phyloP scores from a whole-genome alignment of 768 basidiomycete genomes.

The Podaxis sp. region DNA sequence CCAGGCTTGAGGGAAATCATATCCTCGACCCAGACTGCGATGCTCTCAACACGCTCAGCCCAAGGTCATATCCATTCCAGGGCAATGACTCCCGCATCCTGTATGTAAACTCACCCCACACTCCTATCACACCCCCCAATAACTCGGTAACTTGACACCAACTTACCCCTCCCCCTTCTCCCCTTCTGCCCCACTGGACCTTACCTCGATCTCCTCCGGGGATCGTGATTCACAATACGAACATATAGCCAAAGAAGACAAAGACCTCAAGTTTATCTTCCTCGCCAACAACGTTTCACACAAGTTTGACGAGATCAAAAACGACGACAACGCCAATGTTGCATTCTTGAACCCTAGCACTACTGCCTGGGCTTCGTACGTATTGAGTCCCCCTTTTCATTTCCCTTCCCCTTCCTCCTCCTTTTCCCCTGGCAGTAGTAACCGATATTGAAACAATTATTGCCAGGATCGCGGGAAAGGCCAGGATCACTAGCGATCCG shows the following conservation, averaged over 20 bases:
- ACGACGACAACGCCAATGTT: slow-evolving; percentile 77
- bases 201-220: too few relatives aligned
- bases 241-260: slow-evolving; percentile 37
- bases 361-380: slow-evolving; percentile 72
- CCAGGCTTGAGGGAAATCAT: slow-evolving; percentile 63
- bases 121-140: background rate
- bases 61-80: slow-evolving; percentile 73
- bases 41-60: slow-evolving; percentile 71
- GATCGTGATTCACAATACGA: too few relatives aligned
- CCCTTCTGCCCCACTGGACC: background rate
- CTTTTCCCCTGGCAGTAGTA: background rate
- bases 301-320: slow-evolving; percentile 74
- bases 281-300: slow-evolving; percentile 68
- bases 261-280: slow-evolving; percentile 58
- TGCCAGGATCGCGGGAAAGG: slow-evolving; percentile 64
- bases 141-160: too few relatives aligned
- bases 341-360: slow-evolving; percentile 66
- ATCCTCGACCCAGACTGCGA: slow-evolving; percentile 59
- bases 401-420: background rate
- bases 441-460: background rate
- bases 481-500: slow-evolving; percentile 58
- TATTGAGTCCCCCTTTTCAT: background rate
- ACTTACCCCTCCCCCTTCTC: background rate
- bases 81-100: slow-evolving; percentile 71
- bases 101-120: slow-evolving; percentile 31